Evolutionary conservation across 176 grass and related monocot species (phyloP).

Genomic region (Ensete glaucum): DNA sequence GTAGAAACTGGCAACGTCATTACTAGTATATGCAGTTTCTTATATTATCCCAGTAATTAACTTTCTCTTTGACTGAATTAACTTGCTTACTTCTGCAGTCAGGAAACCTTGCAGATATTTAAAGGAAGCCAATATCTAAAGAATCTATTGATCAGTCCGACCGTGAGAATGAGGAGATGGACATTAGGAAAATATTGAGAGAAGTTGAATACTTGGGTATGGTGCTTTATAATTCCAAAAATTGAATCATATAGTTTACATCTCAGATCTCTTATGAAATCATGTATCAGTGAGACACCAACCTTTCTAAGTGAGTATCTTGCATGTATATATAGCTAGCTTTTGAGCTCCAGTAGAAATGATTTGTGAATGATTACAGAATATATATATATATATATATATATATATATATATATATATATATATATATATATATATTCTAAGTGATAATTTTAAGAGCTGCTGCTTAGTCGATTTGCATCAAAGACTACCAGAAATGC

Average conservation of each 20-base stretch:
- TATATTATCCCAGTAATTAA: background rate
- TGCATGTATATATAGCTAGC: background rate
- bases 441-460: too few species aligned
- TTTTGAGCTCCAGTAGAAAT: background rate
- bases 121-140: slow-evolving; percentile 32
- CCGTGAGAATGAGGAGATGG: slow-evolving; percentile 53
- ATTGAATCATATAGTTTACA: background rate
- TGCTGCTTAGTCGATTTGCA: too few species aligned
- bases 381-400: too few species aligned
- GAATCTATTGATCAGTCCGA: slow-evolving; percentile 37
- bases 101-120: slow-evolving; percentile 72
- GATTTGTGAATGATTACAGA: background rate
- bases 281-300: background rate
- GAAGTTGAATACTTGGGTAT: slow-evolving; percentile 80
- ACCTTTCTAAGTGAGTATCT: background rate
- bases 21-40: background rate
- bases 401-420: too few species aligned
- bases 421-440: too few species aligned
- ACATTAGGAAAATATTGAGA: slow-evolving; percentile 64
- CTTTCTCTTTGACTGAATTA: background rate
- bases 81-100: slow-evolving; percentile 23
- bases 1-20: background rate
- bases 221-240: slow-evolving; percentile 3
- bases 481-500: too few species aligned
- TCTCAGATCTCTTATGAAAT: background rate